Percentiles rank a stretch among this genome's conserved stretches.
Conservation (phyloP, 2,329 filamentous ascomycete species). For the Trichophaea hybrida region DNA sequence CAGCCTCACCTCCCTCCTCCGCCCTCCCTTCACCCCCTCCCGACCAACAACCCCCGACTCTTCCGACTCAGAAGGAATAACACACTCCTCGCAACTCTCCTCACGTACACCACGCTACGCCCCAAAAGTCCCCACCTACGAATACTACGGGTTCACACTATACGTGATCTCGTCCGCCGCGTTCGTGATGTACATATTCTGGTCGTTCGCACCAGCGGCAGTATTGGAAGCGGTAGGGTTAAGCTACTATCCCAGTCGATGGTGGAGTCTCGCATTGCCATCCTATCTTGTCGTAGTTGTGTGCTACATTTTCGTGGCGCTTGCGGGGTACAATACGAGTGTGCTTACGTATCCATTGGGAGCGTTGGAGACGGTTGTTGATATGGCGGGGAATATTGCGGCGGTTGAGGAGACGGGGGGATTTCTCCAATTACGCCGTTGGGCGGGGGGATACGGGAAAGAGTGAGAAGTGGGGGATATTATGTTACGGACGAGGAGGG, state of each 20-base stretch:
- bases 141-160: conserved; percentile 97
- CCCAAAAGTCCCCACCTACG: conserved; percentile 94
- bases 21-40: conserved; percentile 57
- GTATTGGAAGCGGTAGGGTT: conserved; percentile 88
- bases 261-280: conserved; percentile 91
- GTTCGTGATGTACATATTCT: conserved; percentile 59
- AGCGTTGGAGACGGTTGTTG: conserved; percentile 77
- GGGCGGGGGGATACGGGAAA: conserved; percentile 21
- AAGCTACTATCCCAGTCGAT: conserved; percentile 90
- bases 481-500: conserved; percentile 37
- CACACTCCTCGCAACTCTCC: conserved; percentile 42
- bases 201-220: conserved; percentile 83
- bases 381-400: conserved; percentile 75
- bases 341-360: conserved; percentile 69
- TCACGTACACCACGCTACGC: conserved; percentile 65
- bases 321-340: conserved; percentile 80
- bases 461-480: conserved; percentile 31
- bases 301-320: conserved; percentile 84
- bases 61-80: conserved; percentile 63
- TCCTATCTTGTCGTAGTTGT: conserved; percentile 78
- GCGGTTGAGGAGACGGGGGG: conserved; percentile 35
- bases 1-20: conserved; percentile 77
- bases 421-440: background rate
- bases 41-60: conserved; percentile 87
- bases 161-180: conserved; percentile 76